Base-by-base conservation (phyloP, 805 yeast species). In the Tetrapisispora pingtungensis region DNA sequence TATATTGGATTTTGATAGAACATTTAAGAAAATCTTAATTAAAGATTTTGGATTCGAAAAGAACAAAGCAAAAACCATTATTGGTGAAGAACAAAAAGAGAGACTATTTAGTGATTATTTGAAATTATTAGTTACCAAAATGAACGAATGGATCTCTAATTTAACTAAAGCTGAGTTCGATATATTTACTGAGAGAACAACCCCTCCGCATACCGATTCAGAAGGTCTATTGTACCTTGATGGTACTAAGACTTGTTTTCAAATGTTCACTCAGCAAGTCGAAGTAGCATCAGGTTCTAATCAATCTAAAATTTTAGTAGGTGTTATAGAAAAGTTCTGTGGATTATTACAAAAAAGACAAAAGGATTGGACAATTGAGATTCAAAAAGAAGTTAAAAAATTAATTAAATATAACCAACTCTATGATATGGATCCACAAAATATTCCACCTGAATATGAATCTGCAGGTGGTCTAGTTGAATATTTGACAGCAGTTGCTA, bases 271-370 rank as follows among this genome's bases (percentile, higher is more conserved):
- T n/a, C 95, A 87, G 57, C 95, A 88, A 61, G 81, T 86, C 14
- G 94, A 84, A 49, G 89, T 84, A 7, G 93, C 95, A 0, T 84
- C 88, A 0, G 89, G 82, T 28, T 78, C 90, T 3, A 85, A 86
- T 3, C 88, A 84, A 61, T 86, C 88, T 7, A 74, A 80, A 49
- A 83, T 87, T 24, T 68, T 87, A 30, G 79, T 80, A 12, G 93
- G 90, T 20, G 93, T 86, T 12, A 76, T 87, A 14, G 80, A 74
- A 42, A 78, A 81, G 47, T 84, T 88, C 70, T 75, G 82, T 28
- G 68, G 66, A 7, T 68, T 84, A 41, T 69, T 86, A 48, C 67
- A 74, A 40, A 62, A 71, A 43, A 70, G 95, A 49, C 87, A 84
- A 49, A 66, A 67, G 24, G 73, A 72, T 43, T 87, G 90, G 83